Conservation (phyloP, 352 stramenopile genomes). For the Phytophthora fragariae region DNA sequence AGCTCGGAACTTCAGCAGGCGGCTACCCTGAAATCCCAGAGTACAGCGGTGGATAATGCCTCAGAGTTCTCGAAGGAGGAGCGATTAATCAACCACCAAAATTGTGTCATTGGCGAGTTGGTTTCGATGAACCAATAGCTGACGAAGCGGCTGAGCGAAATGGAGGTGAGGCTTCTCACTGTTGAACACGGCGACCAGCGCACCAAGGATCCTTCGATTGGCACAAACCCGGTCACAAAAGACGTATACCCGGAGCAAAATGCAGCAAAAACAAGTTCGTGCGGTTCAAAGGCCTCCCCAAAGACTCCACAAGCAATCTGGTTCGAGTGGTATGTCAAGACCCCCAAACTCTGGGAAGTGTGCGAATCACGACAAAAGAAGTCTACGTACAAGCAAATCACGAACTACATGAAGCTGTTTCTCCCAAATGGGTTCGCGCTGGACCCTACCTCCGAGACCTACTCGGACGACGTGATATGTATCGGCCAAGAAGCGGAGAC, state of each 20-base stretch:
- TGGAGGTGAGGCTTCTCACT: constrained; percentile 4
- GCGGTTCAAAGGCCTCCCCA: not conserved
- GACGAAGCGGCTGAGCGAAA: not conserved
- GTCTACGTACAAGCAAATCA: constrained; percentile 11
- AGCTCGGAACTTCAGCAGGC: not conserved
- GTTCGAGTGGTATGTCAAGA: constrained; percentile 21
- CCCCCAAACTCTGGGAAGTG: constrained; percentile 5
- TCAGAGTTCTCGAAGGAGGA: constrained; percentile 3
- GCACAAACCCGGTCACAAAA: too few relatives aligned
- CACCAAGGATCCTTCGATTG: not conserved
- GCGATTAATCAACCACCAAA: constrained; percentile 15
- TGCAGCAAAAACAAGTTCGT: not conserved
- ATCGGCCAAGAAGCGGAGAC: constrained; percentile 6
- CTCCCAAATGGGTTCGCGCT: constrained; percentile 11
- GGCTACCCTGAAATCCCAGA: not conserved
- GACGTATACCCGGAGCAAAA: too few relatives aligned
- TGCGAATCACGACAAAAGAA: constrained; percentile 10
- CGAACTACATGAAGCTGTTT: constrained; percentile 21
- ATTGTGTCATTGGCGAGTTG: constrained; percentile 14
- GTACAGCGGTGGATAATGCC: not conserved
- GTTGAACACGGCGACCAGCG: not conserved
- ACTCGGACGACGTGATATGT: not conserved
- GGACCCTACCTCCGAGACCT: not conserved
- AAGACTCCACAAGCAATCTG: constrained; percentile 3
- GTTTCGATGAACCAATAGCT: constrained; percentile 14